phyloP scores from a whole-genome alignment of 768 basidiomycete genomes.

The Pleurotus sapidus region DNA sequence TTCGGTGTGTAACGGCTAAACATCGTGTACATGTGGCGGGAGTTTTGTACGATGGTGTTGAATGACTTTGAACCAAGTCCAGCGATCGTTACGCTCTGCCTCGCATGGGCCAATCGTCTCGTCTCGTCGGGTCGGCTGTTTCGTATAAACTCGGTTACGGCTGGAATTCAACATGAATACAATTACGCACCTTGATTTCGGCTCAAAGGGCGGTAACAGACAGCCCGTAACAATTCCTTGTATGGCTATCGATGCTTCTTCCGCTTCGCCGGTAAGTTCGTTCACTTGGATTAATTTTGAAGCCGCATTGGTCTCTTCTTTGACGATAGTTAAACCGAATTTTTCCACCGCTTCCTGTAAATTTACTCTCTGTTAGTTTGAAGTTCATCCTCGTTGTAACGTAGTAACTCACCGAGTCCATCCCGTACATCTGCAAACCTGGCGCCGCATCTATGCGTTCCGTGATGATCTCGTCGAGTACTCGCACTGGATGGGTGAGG shows the following conservation, averaged over 20 bases:
- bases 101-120: neutral
- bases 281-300: neutral
- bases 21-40: neutral
- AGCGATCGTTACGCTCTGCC: neutral
- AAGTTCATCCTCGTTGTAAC: neutral
- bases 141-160: too few relatives aligned
- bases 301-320: neutral
- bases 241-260: neutral
- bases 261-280: neutral
- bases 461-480: neutral
- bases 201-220: neutral
- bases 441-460: neutral
- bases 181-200: neutral
- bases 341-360: neutral
- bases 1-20: neutral
- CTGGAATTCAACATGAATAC: too few relatives aligned
- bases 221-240: neutral
- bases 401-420: neutral
- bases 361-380: neutral
- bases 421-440: neutral
- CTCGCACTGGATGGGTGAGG: neutral
- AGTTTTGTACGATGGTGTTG: neutral
- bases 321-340: neutral
- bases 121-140: too few relatives aligned
- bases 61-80: neutral